Evolutionary conservation across 768 basidiomycete species (phyloP), one percentile per base, ranked within the genome.

Genomic region (Suillus paluster): DNA sequence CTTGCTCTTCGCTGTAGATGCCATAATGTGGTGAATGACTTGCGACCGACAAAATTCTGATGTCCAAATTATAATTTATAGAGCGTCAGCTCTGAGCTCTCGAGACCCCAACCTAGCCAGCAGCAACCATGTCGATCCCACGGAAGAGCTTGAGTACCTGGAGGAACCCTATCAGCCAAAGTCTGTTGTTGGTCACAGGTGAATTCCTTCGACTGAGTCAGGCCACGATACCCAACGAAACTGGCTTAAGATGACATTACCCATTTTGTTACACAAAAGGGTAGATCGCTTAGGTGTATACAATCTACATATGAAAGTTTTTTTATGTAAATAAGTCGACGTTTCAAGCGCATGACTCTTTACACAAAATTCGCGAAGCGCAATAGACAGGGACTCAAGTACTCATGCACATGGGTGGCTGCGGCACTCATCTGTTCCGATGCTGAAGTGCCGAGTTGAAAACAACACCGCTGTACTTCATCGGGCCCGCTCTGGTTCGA

Each of bases 141-240:
- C 58, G 0, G 86, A 88, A 21, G 88, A 90, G 67, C 73, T 85
- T 48, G 80, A 83, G 71, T 78, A 79, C 58, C 79, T 90, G 34
- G 81, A 83, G 60, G 81, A 84, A 64, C 80, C 82, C 2, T 89
- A 90, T 75, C 52, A 70, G 58, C 77, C 85, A 2, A 76, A 77
- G 60, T 64, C 62, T 1, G 72, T 85, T 15, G 67, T 82, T n/a
- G 84, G 86, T 14, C 83, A 85, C 68, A 48, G 44, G 17, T 79
- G 64, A 75, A 42, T 38, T 25, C 15, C 36, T 54, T 23, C 4
- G 42, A 44, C 30, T 30, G n/a, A n/a, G n/a, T n/a, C 30, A 30
- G 30, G 42, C 7, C n/a, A 30, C 4, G 42, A 44, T 44, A 6
- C 19, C 33, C 23, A 8, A 39, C 17, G 23, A 39, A 27, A 19